Conservation (phyloP, 106 monocot species). For the Iris macrosiphon region DNA sequence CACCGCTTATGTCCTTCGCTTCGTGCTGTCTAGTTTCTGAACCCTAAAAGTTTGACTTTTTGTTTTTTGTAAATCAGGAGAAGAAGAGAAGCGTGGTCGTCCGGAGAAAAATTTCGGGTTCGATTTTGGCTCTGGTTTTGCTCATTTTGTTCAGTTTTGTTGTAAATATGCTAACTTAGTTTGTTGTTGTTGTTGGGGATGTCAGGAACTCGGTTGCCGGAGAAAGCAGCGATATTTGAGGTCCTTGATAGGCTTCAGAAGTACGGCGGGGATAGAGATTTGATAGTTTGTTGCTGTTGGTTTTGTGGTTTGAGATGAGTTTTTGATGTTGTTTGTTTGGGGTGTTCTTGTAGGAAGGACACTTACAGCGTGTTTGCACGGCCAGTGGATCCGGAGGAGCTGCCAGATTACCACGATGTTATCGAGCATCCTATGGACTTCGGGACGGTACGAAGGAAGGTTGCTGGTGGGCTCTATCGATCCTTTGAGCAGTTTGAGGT, state of each 20-base stretch:
- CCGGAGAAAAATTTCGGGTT: constrained; percentile 20
- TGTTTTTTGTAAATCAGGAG: constrained; percentile 7
- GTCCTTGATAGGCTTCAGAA: constrained; percentile 89
- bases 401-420: constrained; percentile 86
- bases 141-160: not conserved
- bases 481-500: constrained; percentile 95
- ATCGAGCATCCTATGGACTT: constrained; percentile 97
- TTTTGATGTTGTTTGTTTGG: constrained; percentile 6
- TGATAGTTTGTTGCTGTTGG: constrained; percentile 4
- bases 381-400: constrained; percentile 88
- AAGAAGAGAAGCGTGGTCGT: constrained; percentile 9
- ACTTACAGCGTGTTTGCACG: constrained; percentile 80
- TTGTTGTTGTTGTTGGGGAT: constrained; percentile 8
- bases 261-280: constrained; percentile 21
- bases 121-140: not conserved
- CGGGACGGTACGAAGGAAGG: constrained; percentile 72
- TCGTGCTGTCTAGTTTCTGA: not conserved
- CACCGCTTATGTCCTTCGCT: not conserved
- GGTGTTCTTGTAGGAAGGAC: constrained; percentile 67
- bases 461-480: constrained; percentile 40
- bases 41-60: not conserved
- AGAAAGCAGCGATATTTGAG: constrained; percentile 30
- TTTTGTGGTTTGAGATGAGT: constrained; percentile 1
- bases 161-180: not conserved
- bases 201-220: constrained; percentile 51